Conservation (phyloP, 345 rosid genomes). For the Melastoma malabathricum region DNA sequence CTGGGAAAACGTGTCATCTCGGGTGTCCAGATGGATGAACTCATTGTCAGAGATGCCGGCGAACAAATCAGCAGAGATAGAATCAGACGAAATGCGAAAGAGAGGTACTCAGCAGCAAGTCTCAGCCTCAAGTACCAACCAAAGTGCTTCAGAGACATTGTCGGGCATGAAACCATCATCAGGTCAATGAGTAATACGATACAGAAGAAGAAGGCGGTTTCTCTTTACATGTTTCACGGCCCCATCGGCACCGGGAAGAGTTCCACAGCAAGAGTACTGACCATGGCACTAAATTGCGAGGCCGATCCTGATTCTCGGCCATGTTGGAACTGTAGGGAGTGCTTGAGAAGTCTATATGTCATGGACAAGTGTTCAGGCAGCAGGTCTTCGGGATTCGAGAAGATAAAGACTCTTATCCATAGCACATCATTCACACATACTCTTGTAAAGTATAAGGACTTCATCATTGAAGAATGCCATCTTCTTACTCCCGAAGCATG, state of each 20-base stretch:
- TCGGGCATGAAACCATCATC: slow-evolving; percentile 14
- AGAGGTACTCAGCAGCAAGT: slow-evolving; percentile 7
- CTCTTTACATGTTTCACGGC: slow-evolving; percentile 24
- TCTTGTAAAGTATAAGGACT: slow-evolving; percentile 14
- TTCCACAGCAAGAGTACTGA: slow-evolving; percentile 14
- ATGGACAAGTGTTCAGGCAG: slow-evolving; percentile 17
- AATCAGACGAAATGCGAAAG: not conserved
- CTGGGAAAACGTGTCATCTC: not conserved
- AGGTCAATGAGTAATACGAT: slow-evolving; percentile 14
- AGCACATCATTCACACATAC: slow-evolving; percentile 16
- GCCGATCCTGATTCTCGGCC: slow-evolving; percentile 8
- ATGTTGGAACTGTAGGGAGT: slow-evolving; percentile 21
- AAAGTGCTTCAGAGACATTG: slow-evolving; percentile 15
- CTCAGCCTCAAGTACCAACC: slow-evolving; percentile 21
- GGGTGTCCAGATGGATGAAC: not conserved
- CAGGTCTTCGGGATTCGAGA: slow-evolving; percentile 17
- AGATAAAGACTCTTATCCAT: slow-evolving; percentile 17
- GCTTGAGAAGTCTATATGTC: slow-evolving; percentile 16
- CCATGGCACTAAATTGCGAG: slow-evolving; percentile 18
- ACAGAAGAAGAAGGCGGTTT: slow-evolving; percentile 8
- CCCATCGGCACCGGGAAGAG: slow-evolving; percentile 27
- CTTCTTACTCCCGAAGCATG: slow-evolving; percentile 18
- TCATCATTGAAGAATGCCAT: slow-evolving; percentile 23
- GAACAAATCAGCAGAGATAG: not conserved
- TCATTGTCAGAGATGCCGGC: not conserved